Evolutionary conservation across 192 early-diverging fungal genomes (phyloP).

Genomic region (Linnemannia exigua): DNA sequence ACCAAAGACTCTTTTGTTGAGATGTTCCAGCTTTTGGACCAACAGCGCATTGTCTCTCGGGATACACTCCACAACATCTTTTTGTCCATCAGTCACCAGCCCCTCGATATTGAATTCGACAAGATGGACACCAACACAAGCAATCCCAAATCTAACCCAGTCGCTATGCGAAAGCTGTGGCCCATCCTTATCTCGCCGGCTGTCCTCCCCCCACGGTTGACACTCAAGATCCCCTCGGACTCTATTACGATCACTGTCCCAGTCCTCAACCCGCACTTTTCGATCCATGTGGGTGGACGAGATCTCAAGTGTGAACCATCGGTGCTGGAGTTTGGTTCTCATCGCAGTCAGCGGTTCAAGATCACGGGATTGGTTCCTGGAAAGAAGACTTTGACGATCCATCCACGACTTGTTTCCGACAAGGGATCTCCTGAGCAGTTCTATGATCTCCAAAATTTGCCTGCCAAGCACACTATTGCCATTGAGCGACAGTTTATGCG

Average conservation of each 20-base stretch:
- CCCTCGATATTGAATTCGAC: slow-evolving; percentile 64
- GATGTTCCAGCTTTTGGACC: slow-evolving; percentile 48
- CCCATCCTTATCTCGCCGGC: slow-evolving; percentile 54
- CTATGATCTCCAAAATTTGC: slow-evolving; percentile 61
- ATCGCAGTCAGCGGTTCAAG: slow-evolving; percentile 65
- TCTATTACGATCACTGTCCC: slow-evolving; percentile 71
- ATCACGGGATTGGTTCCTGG: slow-evolving; percentile 70
- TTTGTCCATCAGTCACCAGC: slow-evolving; percentile 58
- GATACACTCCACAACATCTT: slow-evolving; percentile 46
- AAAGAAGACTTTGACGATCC: slow-evolving; percentile 73
- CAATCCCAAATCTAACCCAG: slow-evolving; percentile 1
- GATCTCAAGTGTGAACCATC: slow-evolving; percentile 69
- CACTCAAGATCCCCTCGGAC: slow-evolving; percentile 65
- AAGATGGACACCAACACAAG: slow-evolving; percentile 13
- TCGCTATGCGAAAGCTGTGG: slow-evolving; percentile 33
- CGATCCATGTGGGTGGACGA: slow-evolving; percentile 71
- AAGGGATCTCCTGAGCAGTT: slow-evolving; percentile 61
- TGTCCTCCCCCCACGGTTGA: slow-evolving; percentile 68
- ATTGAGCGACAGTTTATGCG: slow-evolving; percentile 76
- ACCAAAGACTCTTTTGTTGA: slow-evolving; percentile 49
- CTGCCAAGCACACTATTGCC: slow-evolving; percentile 68
- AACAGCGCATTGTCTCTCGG: slow-evolving; percentile 39
- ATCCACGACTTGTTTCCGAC: slow-evolving; percentile 40
- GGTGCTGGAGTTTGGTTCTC: slow-evolving; percentile 67
- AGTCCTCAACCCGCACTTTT: slow-evolving; percentile 65